Evolutionary conservation across 2,329 filamentous ascomycete genomes (phyloP).

Genomic region (Didymella segeticola): DNA sequence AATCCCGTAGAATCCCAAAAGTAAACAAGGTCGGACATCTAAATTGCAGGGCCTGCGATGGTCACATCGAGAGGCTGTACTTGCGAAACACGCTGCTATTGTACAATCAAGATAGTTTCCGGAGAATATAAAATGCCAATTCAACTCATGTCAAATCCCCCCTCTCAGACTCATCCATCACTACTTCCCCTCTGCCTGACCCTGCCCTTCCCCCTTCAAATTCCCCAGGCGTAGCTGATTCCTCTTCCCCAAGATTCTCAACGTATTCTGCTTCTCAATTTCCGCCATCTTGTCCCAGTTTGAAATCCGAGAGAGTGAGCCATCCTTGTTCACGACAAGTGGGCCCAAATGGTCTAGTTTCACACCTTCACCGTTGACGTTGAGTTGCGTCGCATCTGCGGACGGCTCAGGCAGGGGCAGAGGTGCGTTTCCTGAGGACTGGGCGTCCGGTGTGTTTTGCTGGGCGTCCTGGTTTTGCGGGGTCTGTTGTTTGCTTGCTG

Average conservation of each 20-base stretch:
- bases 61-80: too few species aligned
- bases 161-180: background rate
- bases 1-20: too few species aligned
- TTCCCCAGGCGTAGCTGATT: conserved; percentile 68
- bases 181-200: background rate
- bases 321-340: conserved; percentile 76
- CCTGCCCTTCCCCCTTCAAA: conserved; percentile 51
- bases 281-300: conserved; percentile 78
- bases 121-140: too few species aligned
- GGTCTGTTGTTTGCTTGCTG: background rate
- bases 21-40: too few species aligned
- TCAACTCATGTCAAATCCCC: too few species aligned
- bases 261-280: conserved; percentile 70
- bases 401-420: conserved; percentile 5
- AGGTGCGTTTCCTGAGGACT: background rate
- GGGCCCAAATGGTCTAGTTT: conserved; percentile 74
- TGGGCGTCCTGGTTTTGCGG: background rate
- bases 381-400: conserved; percentile 29
- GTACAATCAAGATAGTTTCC: too few species aligned
- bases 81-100: too few species aligned
- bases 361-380: conserved; percentile 51
- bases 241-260: conserved; percentile 71
- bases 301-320: conserved; percentile 71
- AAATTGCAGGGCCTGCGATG: too few species aligned
- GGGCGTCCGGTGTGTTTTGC: background rate